Evolutionary conservation across 192 early-diverging fungal species (phyloP), one percentile per base, ranked within the genome.

Genomic region (Coemansia asiatica): DNA sequence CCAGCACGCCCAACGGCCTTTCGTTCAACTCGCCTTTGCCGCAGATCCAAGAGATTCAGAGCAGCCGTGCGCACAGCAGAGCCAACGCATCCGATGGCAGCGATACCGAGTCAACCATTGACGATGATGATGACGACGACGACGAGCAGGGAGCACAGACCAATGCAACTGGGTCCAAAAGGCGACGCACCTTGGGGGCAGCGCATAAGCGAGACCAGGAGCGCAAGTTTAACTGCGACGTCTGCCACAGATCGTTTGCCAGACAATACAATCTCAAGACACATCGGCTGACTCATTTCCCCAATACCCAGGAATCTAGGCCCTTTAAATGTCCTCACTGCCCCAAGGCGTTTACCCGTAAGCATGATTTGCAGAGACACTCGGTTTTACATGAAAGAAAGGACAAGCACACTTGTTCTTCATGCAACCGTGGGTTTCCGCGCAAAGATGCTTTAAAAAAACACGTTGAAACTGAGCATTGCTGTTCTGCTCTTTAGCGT

Each of bases 231-330:
- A 55, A 78, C 53, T 87, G 86, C 66, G 75, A 85, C 6, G 66
- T 85, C 18, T 95, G 94, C 63, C 59, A 78, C 36, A 83, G 87
- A 56, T 71, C 81, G 46, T 96, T 96, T 73, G 87, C 90, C 0
- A 81, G 92, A 33, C 86, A 85, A 33, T 96, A 89, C 69, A 96
- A 94, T 69, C 83, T 96, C 29, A 88, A 87, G 69, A 88, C 88
- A 0, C 92, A 96, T 64, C 75, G 88, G 61, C 74, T 85, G 38
- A 88, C 87, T 10, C 94, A 95, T 75, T 75, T 86, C 61, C 72
- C 82, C 18, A 69, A 79, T 48, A 69, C 78, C 48, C 23, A 67
- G 29, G 69, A 60, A 38, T 74, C 83, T 8, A 76, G 88, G 51
- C 84, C 85, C 1, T 92, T 84, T 75, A 68, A 80, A 26, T 89